Percentiles rank a stretch among this genome's conserved stretches.
phyloP scores from a whole-genome alignment of 208 protist genomes.

The Polymyxa betae region DNA sequence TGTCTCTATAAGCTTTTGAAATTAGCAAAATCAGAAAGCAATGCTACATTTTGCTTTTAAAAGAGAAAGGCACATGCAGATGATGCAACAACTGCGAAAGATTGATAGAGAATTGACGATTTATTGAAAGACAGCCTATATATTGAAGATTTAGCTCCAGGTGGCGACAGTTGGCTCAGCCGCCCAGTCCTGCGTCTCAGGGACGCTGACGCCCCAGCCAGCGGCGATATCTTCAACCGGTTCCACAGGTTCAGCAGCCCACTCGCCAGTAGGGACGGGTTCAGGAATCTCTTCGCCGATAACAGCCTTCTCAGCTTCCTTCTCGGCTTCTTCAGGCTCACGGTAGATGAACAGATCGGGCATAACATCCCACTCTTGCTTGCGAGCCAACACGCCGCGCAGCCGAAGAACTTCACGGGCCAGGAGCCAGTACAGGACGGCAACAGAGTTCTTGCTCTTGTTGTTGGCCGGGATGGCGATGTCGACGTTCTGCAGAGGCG shows the following conservation, averaged over 20 bases:
- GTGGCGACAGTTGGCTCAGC: neutral
- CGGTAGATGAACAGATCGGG: conserved; percentile 99
- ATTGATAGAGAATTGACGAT: too few species aligned
- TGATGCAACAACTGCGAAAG: too few species aligned
- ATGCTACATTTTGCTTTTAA: too few species aligned
- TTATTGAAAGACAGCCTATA: too few species aligned
- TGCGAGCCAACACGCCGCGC: conserved; percentile 86
- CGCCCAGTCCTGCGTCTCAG: neutral
- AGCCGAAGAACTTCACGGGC: conserved; percentile 95
- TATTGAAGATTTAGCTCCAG: neutral
- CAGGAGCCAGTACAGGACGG: conserved; percentile 98
- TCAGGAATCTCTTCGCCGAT: conserved; percentile 57
- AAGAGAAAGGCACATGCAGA: too few species aligned
- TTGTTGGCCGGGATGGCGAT: conserved; percentile 86
- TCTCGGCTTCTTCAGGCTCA: conserved; percentile 86
- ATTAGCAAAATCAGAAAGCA: too few species aligned
- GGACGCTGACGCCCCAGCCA: conserved; percentile 5
- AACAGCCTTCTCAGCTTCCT: conserved; percentile 74
- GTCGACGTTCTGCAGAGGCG: conserved; percentile 93
- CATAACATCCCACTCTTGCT: conserved; percentile 94
- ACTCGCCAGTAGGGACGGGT: neutral
- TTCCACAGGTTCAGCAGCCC: neutral
- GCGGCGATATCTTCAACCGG: neutral
- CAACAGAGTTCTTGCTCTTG: conserved; percentile 88
- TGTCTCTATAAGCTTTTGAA: too few species aligned